Percentiles rank a stretch among this genome's conserved stretches.
These are phyloP conservation scores for Termitomyces sp. DNA, from an alignment of 1,284 basidiomycete genomes.

Conservation along the genomic window DNA sequence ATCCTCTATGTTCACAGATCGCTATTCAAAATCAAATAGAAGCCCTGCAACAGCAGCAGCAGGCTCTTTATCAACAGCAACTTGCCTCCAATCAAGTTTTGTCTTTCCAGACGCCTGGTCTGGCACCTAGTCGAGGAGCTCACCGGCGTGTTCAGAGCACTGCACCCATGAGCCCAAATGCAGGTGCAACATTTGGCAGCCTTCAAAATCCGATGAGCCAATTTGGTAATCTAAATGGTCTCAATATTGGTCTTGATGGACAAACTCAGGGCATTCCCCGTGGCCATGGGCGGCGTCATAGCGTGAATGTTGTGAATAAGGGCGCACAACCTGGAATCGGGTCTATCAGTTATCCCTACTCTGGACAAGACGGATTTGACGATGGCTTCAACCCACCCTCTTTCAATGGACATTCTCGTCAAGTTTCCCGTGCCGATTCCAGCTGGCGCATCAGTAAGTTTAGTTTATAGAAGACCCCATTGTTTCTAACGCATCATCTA, in stretches of 20 bases:
- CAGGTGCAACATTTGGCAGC: constrained; percentile 39
- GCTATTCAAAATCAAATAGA: constrained; percentile 89
- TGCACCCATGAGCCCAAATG: constrained; percentile 54
- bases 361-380: constrained; percentile 62
- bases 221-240: constrained; percentile 52
- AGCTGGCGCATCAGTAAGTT: constrained; percentile 84
- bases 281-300: constrained; percentile 90
- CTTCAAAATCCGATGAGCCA: constrained; percentile 64
- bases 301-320: constrained; percentile 89
- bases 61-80: constrained; percentile 83
- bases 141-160: constrained; percentile 92
- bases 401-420: constrained; percentile 70
- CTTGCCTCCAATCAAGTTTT: constrained; percentile 72
- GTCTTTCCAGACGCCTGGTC: constrained; percentile 65
- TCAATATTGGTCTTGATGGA: constrained; percentile 61
- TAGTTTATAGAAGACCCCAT: background rate
- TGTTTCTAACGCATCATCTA: constrained; percentile 25
- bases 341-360: constrained; percentile 50
- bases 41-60: constrained; percentile 84
- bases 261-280: constrained; percentile 64
- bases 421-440: constrained; percentile 72
- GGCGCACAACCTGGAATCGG: constrained; percentile 40
- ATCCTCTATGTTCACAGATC: constrained; percentile 46
- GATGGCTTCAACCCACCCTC: constrained; percentile 61
- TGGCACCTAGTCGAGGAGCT: constrained; percentile 57